Evolutionary conservation across 1,139 yeast species (phyloP).

Genomic region (Geotrichum fermentans): DNA sequence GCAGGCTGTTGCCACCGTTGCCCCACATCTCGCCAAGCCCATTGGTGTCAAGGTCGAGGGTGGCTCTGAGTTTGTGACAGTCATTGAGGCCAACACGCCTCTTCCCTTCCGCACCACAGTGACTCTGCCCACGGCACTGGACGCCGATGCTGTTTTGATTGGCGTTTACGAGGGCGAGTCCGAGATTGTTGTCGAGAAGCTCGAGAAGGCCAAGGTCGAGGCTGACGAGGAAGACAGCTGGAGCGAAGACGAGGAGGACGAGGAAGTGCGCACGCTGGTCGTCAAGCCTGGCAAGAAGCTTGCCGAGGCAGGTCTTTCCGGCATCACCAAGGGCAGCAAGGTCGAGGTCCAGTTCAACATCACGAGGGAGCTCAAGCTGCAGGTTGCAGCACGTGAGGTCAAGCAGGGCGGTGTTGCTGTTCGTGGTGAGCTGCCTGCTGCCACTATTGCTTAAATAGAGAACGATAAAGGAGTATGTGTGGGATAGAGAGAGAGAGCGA

Average conservation of each 20-base stretch:
- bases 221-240: slow-evolving; percentile 57
- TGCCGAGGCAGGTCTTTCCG: slow-evolving; percentile 74
- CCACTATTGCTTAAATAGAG: slow-evolving; percentile 19
- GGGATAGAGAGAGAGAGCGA: neutral
- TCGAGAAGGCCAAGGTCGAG: slow-evolving; percentile 53
- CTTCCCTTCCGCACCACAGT: slow-evolving; percentile 83
- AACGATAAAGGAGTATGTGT: neutral
- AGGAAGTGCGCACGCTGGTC: slow-evolving; percentile 65
- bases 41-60: slow-evolving; percentile 77
- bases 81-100: slow-evolving; percentile 81
- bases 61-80: slow-evolving; percentile 49
- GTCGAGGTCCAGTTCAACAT: slow-evolving; percentile 81
- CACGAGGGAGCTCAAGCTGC: slow-evolving; percentile 77
- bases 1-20: slow-evolving; percentile 80
- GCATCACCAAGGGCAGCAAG: slow-evolving; percentile 59
- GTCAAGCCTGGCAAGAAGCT: slow-evolving; percentile 70
- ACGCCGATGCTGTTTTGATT: slow-evolving; percentile 55
- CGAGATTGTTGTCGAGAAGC: slow-evolving; percentile 68
- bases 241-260: slow-evolving; percentile 64
- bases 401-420: slow-evolving; percentile 54
- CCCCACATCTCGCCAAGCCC: slow-evolving; percentile 79
- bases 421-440: slow-evolving; percentile 31
- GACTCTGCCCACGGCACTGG: slow-evolving; percentile 50
- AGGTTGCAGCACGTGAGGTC: slow-evolving; percentile 77
- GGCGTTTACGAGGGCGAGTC: slow-evolving; percentile 82